Conservation (phyloP, 2,329 filamentous ascomycete species). For the Aureobasidium sp. region DNA sequence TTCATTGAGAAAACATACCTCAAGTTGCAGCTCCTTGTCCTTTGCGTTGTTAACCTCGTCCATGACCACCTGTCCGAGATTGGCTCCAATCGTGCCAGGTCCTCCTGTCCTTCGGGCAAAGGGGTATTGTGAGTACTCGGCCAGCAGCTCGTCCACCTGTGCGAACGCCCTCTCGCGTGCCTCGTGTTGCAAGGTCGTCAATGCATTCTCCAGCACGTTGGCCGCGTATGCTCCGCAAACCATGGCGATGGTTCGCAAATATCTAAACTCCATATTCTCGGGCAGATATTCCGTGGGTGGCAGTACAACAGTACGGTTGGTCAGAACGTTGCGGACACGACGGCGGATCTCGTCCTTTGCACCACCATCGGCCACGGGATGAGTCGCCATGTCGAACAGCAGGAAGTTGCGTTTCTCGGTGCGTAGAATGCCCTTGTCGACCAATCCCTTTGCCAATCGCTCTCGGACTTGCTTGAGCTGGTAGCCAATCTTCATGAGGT, state of each 20-base stretch:
- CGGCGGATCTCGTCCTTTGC: constrained; percentile 96
- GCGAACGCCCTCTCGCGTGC: constrained; percentile 89
- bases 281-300: constrained; percentile 81
- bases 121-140: constrained; percentile 95
- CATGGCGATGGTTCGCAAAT: constrained; percentile 86
- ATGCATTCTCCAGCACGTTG: constrained; percentile 95
- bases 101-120: constrained; percentile 75
- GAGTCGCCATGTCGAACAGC: constrained; percentile 98
- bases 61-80: constrained; percentile 75
- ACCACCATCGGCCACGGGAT: constrained; percentile 90
- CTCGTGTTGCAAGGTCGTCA: constrained; percentile 89
- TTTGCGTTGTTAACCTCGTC: constrained; percentile 83
- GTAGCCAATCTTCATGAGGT: constrained; percentile 99
- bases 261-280: constrained; percentile 89
- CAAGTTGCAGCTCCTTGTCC: constrained; percentile 91
- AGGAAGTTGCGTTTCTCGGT: constrained; percentile 99
- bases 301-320: constrained; percentile 87
- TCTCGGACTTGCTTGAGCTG: constrained; percentile 99
- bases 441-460: constrained; percentile 89
- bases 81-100: constrained; percentile 79
- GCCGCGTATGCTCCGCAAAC: constrained; percentile 96
- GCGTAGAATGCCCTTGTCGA: constrained; percentile 96
- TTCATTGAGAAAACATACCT: constrained; percentile 50
- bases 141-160: constrained; percentile 90
- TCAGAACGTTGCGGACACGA: constrained; percentile 85